A percentile compares a stretch with the other conserved stretches of the same genome.
These are phyloP conservation scores for Wickerhamomyces ciferrii DNA, from an alignment of 805 yeast species.

Conservation along the genomic window DNA sequence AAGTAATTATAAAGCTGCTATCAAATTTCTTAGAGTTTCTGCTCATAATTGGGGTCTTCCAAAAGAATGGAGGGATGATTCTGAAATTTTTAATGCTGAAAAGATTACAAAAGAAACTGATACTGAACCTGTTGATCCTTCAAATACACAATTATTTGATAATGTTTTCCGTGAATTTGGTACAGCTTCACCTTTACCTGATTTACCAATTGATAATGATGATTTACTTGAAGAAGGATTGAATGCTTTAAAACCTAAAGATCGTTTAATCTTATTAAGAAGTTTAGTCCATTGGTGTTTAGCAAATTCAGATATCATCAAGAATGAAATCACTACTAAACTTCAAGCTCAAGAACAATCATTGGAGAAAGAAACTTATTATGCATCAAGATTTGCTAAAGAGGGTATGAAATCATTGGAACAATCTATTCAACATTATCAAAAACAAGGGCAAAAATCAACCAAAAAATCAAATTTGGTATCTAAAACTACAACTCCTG, in stretches of 20 bases:
- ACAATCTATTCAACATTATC: slow-evolving; percentile 5
- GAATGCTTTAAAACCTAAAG: slow-evolving; percentile 13
- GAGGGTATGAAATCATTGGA: slow-evolving; percentile 17
- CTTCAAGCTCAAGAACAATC: slow-evolving; percentile 12
- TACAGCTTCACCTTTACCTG: slow-evolving; percentile 7
- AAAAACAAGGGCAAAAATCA: slow-evolving; percentile 6
- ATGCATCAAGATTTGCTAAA: slow-evolving; percentile 17
- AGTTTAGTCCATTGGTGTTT: slow-evolving; percentile 18
- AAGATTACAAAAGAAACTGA: background rate
- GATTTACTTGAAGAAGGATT: slow-evolving; percentile 14
- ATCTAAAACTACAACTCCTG: slow-evolving; percentile 4
- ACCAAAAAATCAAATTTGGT: slow-evolving; percentile 1
- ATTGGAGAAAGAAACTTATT: slow-evolving; percentile 21
- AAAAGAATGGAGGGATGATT: slow-evolving; percentile 23
- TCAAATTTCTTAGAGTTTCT: slow-evolving; percentile 11
- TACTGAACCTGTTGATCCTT: slow-evolving; percentile 16
- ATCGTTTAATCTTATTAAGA: slow-evolving; percentile 18
- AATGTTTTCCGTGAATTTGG: slow-evolving; percentile 9
- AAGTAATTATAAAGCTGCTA: slow-evolving; percentile 7
- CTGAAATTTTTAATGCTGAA: slow-evolving; percentile 7
- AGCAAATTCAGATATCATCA: slow-evolving; percentile 13
- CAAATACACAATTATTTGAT: slow-evolving; percentile 11
- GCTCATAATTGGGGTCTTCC: slow-evolving; percentile 19
- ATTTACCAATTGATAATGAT: slow-evolving; percentile 17
- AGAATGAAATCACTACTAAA: slow-evolving; percentile 5